phyloP scores from a whole-genome alignment of 331 rosid genomes.

The Stylosanthes scabra region DNA sequence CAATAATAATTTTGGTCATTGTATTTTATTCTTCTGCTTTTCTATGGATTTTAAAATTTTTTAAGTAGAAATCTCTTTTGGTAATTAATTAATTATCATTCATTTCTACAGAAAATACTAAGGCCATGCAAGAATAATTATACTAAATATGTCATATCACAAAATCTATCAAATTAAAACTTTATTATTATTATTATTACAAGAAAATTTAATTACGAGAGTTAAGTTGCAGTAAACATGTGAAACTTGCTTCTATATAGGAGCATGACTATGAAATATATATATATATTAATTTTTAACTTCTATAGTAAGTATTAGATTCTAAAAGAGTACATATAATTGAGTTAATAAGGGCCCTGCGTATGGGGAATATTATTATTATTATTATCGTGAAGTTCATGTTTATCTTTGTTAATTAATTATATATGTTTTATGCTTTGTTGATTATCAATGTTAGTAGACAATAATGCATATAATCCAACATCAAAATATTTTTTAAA shows the following conservation, averaged over 20 bases:
- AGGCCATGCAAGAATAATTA: background rate
- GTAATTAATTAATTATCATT: no score
- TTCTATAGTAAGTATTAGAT: slow-evolving; percentile 11
- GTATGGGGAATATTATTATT: slow-evolving; percentile 1
- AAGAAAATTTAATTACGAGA: background rate
- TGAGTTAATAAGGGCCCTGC: slow-evolving; percentile 4
- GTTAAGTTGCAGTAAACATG: slow-evolving; percentile 15
- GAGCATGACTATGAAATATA: slow-evolving; percentile 21
- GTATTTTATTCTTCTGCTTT: no score
- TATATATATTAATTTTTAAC: background rate
- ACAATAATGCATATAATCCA: slow-evolving; percentile 29
- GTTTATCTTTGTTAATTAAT: no score
- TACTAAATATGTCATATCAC: slow-evolving; percentile 14
- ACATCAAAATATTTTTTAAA: slow-evolving; percentile 36
- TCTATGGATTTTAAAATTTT: no score
- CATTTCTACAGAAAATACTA: no score
- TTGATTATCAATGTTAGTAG: slow-evolving; percentile 18
- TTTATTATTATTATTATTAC: background rate
- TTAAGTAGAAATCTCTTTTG: no score
- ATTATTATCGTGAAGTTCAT: background rate
- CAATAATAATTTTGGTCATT: no score
- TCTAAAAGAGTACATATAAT: background rate
- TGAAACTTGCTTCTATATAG: slow-evolving; percentile 35
- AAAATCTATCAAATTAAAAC: background rate
- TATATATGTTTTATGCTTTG: background rate